These are phyloP conservation scores for Talaromyces albobiverticillius DNA, from an alignment of 2,329 filamentous ascomycete genomes.

Conservation along the genomic window DNA sequence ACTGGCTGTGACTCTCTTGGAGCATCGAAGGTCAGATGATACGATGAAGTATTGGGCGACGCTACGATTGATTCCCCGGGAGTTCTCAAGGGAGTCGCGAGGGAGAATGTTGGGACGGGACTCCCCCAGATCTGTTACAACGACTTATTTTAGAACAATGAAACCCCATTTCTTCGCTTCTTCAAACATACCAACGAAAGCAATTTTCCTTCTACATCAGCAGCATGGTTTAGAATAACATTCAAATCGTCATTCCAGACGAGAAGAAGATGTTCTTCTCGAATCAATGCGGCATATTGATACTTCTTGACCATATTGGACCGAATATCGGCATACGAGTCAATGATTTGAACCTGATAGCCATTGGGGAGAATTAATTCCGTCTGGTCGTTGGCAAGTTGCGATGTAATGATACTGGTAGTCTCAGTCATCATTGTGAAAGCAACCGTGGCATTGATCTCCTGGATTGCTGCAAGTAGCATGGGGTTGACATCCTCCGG, in stretches of 20 bases:
- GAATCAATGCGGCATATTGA: slow-evolving; percentile 44
- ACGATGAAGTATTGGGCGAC: slow-evolving; percentile 17
- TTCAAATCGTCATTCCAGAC: slow-evolving; percentile 45
- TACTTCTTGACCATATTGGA: slow-evolving; percentile 41
- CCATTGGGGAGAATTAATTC: slow-evolving; percentile 43
- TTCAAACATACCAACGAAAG: slow-evolving; percentile 21
- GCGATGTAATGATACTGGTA: slow-evolving; percentile 45
- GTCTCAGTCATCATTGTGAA: slow-evolving; percentile 51
- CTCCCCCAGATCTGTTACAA: slow-evolving; percentile 19
- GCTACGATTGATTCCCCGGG: slow-evolving; percentile 16
- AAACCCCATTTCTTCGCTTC: not conserved
- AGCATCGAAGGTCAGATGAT: slow-evolving; percentile 22
- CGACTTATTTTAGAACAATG: slow-evolving; percentile 2
- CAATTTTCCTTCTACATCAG: slow-evolving; percentile 18
- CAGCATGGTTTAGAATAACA: slow-evolving; percentile 40
- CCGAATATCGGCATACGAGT: slow-evolving; percentile 41
- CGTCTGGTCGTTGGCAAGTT: slow-evolving; percentile 39
- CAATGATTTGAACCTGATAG: slow-evolving; percentile 46
- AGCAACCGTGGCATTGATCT: slow-evolving; percentile 47
- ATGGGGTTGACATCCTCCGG: slow-evolving; percentile 38
- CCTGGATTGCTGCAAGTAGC: slow-evolving; percentile 43
- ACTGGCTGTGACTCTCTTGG: slow-evolving; percentile 22
- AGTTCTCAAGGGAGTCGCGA: slow-evolving; percentile 9
- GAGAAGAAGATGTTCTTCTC: slow-evolving; percentile 41
- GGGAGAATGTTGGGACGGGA: slow-evolving; percentile 15